A percentile compares a stretch with the other conserved stretches of the same genome.
phyloP scores from a whole-genome alignment of 495 filamentous ascomycete genomes.

The Margaritispora aquatica region DNA sequence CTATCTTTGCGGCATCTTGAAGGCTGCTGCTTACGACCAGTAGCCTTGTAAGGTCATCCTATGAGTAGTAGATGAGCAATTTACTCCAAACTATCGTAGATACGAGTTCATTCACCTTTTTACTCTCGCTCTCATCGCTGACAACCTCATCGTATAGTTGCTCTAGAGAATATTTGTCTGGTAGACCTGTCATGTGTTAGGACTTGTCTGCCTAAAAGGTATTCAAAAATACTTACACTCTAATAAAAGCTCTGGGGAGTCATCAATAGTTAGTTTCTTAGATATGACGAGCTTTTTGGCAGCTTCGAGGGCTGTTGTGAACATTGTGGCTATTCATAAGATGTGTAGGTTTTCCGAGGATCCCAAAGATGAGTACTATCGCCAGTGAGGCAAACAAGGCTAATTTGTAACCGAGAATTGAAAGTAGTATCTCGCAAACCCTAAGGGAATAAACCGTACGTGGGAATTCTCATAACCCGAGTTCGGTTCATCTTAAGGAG shows the following conservation, averaged over 20 bases:
- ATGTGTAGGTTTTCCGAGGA: not conserved
- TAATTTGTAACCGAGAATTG: too few species aligned
- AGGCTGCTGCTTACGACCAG: constrained; percentile 14
- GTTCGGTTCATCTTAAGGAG: too few species aligned
- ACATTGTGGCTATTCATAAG: constrained; percentile 12
- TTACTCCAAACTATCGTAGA: too few species aligned
- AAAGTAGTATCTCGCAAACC: too few species aligned
- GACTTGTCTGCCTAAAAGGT: not conserved
- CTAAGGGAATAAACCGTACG: too few species aligned
- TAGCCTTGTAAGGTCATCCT: constrained; percentile 11
- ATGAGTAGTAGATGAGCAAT: too few species aligned
- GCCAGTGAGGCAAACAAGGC: not conserved
- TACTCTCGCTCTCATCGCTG: not conserved
- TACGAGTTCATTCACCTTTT: too few species aligned
- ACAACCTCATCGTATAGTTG: constrained; percentile 7
- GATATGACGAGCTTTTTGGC: not conserved
- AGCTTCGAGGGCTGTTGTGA: constrained; percentile 11
- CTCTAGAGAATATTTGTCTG: constrained; percentile 13
- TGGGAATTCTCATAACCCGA: too few species aligned
- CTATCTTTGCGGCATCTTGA: not conserved
- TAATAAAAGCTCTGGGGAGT: too few species aligned
- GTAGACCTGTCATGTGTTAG: constrained; percentile 16
- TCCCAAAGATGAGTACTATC: not conserved
- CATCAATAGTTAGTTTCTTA: not conserved
- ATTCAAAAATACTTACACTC: constrained; percentile 2